These are phyloP conservation scores for Pyropia yezoensis DNA, from an alignment of 23 red algal genomes.

Conservation along the genomic window DNA sequence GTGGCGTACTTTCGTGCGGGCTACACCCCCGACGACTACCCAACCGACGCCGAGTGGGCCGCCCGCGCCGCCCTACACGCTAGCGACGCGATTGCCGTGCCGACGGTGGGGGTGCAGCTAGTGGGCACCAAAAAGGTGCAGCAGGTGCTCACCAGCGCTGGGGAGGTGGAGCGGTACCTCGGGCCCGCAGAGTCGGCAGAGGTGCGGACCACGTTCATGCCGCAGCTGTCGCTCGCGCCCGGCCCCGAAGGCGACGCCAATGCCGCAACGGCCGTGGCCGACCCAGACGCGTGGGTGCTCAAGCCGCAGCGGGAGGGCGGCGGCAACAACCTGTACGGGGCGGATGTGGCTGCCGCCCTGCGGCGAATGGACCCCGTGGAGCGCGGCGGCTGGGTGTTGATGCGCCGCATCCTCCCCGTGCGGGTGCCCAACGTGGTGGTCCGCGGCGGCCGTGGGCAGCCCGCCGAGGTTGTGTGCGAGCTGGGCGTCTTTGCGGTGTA, in stretches of 20 bases:
- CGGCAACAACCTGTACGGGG: constrained; percentile 85
- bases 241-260: constrained; percentile 5
- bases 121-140: constrained; percentile 98
- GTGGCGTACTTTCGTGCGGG: constrained; percentile 95
- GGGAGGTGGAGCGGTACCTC: constrained; percentile 55
- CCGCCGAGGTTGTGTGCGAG: constrained; percentile 55
- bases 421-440: constrained; percentile 45
- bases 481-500: constrained; percentile 84
- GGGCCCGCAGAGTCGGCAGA: constrained; percentile 7
- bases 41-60: constrained; percentile 49
- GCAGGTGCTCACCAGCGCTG: constrained; percentile 58
- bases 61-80: constrained; percentile 54
- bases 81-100: constrained; percentile 57
- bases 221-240: constrained; percentile 47
- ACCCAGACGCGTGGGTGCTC: constrained; percentile 66
- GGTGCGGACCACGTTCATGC: constrained; percentile 65
- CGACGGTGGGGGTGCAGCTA: constrained; percentile 73
- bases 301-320: constrained; percentile 99
- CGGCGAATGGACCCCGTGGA: constrained; percentile 21
- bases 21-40: constrained; percentile 81
- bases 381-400: constrained; percentile 62
- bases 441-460: constrained; percentile 18
- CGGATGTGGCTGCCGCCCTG: constrained; percentile 31
- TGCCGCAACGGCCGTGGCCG: constrained; percentile 24
- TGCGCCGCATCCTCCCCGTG: constrained; percentile 74